Conservation (phyloP, 164 flowering plant species). For the Vitis rotundifolia region DNA sequence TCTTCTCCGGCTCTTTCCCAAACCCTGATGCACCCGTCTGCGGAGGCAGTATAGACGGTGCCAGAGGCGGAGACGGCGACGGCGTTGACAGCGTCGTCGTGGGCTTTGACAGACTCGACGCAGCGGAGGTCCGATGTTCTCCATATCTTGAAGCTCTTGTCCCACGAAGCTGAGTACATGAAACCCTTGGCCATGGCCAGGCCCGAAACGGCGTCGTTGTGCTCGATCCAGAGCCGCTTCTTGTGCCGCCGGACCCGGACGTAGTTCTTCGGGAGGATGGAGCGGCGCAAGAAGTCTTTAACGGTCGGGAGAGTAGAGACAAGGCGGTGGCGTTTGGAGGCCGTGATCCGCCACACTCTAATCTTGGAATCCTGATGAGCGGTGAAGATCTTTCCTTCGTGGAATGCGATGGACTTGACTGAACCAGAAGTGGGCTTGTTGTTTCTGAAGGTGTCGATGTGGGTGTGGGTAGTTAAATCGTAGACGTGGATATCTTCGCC, state of each 20-base stretch:
- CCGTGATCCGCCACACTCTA: constrained; percentile 12
- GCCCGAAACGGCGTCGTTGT: constrained; percentile 15
- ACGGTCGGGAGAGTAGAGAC: constrained; percentile 17
- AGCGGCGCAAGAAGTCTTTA: constrained; percentile 3
- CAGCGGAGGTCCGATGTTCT: constrained; percentile 7
- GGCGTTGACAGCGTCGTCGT: constrained; percentile 24
- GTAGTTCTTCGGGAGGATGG: constrained; percentile 9
- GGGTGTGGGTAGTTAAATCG: constrained; percentile 9
- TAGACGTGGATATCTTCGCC: constrained; percentile 11
- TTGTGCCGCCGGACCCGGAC: constrained; percentile 10
- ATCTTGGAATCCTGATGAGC: constrained; percentile 23
- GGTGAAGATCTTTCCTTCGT: constrained; percentile 11
- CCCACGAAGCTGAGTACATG: constrained; percentile 23
- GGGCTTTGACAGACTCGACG: constrained; percentile 22
- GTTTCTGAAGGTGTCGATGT: constrained; percentile 1
- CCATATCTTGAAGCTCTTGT: constrained; percentile 24
- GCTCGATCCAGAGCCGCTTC: constrained; percentile 20
- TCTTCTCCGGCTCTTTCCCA: constrained; percentile 9
- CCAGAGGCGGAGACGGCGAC: constrained; percentile 13
- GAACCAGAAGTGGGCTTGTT: constrained; percentile 9
- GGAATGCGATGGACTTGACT: constrained; percentile 13
- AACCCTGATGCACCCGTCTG: constrained; percentile 26
- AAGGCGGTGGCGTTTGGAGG: background rate
- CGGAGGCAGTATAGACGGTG: constrained; percentile 27
- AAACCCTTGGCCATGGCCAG: background rate